These are phyloP conservation scores for Neurospora sp. DNA, from an alignment of 495 filamentous ascomycete genomes.

Conservation along the genomic window DNA sequence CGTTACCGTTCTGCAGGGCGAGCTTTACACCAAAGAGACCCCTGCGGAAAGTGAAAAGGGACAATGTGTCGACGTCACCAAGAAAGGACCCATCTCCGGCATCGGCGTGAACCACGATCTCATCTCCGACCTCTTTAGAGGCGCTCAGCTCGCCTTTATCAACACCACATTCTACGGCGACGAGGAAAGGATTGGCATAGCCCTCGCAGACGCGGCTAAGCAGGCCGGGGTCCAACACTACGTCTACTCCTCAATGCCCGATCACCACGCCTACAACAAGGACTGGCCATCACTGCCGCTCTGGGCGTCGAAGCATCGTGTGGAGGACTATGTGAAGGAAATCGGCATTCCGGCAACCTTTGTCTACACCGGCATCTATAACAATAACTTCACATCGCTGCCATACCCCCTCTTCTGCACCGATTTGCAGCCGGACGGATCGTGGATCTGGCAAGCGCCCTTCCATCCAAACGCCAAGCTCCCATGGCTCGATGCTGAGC, in stretches of 20 bases:
- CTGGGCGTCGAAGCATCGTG: conserved; percentile 83
- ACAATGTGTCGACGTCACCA: conserved; percentile 27
- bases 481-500: conserved; percentile 96
- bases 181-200: conserved; percentile 77
- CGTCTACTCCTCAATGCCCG: conserved; percentile 93
- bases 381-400: conserved; percentile 95
- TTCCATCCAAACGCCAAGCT: conserved; percentile 81
- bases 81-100: conserved; percentile 32
- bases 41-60: conserved; percentile 22
- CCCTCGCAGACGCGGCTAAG: conserved; percentile 83
- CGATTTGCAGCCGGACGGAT: conserved; percentile 71
- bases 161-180: conserved; percentile 98
- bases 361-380: conserved; percentile 94
- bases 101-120: conserved; percentile 47
- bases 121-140: conserved; percentile 67
- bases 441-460: conserved; percentile 88
- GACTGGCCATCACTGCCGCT: conserved; percentile 74
- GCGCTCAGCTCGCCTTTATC: conserved; percentile 84
- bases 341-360: conserved; percentile 80
- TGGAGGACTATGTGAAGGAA: conserved; percentile 82
- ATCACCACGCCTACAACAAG: conserved; percentile 62
- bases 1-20: conserved; percentile 72
- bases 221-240: conserved; percentile 78
- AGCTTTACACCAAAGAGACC: conserved; percentile 57
- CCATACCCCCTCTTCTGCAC: conserved; percentile 91